Evolutionary conservation across 768 basidiomycete genomes (phyloP), one percentile per base, ranked within the genome.

Genomic region (Termitomyces sp.): DNA sequence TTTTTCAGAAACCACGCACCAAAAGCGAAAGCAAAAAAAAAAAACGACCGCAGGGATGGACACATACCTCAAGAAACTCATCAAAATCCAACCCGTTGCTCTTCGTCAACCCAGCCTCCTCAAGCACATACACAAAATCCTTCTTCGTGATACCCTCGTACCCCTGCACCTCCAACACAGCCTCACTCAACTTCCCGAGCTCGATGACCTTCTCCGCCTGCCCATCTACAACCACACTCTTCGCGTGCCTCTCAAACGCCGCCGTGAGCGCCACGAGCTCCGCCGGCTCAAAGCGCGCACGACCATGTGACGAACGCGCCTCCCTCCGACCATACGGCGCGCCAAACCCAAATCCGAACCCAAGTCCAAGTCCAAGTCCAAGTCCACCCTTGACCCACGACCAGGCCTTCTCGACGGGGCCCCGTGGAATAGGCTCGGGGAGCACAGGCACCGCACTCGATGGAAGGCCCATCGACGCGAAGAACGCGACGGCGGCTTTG

Each of bases 401-500:
- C 64, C 67, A 66, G 54, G 59, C 67, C 58, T 67, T 66, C 65
- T 72, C 72, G 22, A 52, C 50, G 57, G 57, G 61, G 4, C 73
- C 72, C 53, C 67, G 60, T 16, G 68, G 65, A 42, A 67, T 61
- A 2, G 64, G 66, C 39, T 67, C 64, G 1, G 72, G 70, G 3
- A 69, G 52, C 71, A 74, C 69, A 4, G 69, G 53, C 71, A 74
- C 68, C 69, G 78, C 84, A 67, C 86, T 77, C 12, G 18, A 12
- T 44, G 79, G 78, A 39, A 97, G 78, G 0, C 95, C 95, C 96
- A 98, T 98, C 64, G 83, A 88, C 58, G 77, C 78, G 42, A 97
- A 79, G 75, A 93, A 96, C 45, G 69, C 71, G 20, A 88, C 77
- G 0, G 86, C 84, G 4, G 73, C 69, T 34, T 75, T 72, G 57